Base-by-base conservation (phyloP, 345 rosid genomes). In the Microthlaspi erraticum region DNA sequence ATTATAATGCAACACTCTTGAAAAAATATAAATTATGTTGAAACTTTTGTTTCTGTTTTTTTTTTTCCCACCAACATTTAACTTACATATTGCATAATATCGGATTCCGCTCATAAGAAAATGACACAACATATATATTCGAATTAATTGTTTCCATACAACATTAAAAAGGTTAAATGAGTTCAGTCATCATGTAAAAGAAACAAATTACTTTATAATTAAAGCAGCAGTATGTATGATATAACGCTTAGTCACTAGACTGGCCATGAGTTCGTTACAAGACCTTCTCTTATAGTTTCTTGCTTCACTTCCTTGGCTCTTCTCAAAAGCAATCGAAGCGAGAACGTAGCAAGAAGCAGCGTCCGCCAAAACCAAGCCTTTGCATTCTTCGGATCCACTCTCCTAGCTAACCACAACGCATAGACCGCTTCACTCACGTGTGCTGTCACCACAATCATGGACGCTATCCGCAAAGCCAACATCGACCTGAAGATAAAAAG, bases 331-430 rank as follows among this genome's bases (percentile, higher is more conserved):
- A 73, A 73, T 0, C 72, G 32, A 58, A 65, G 72, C 0, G 72
- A 73, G 77, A 73, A 73, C 38, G 77, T 73, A 58, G 77, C 72
- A 0, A 73, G 77, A 48, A 73, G 72, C 19, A 73, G 29, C 10
- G 77, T 66, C 13, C 60, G 26, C 78, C 72, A 74, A 50, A 74
- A 74, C 62, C 72, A 74, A 41, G 68, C 67, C 13, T 20, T 66
- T n/a, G 78, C 78, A 52, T 74, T 59, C 49, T 8, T 58, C 8
- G 72, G 67, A 50, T 73, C 77, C 38, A 73, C 67, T 58, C 60
- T 73, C 31, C 54, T 5, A 66, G 55, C 72, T 5, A 66, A 10
- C 66, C 66, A 66, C 34, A 66, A 73, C 29, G 77, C 77, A 31
- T 49, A 58, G n/a, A 73, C 12, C 5, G 44, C 60, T 66, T 73